These are phyloP conservation scores for Ophiostoma australiae DNA, from an alignment of 2,329 filamentous ascomycete species.

Conservation along the genomic window DNA sequence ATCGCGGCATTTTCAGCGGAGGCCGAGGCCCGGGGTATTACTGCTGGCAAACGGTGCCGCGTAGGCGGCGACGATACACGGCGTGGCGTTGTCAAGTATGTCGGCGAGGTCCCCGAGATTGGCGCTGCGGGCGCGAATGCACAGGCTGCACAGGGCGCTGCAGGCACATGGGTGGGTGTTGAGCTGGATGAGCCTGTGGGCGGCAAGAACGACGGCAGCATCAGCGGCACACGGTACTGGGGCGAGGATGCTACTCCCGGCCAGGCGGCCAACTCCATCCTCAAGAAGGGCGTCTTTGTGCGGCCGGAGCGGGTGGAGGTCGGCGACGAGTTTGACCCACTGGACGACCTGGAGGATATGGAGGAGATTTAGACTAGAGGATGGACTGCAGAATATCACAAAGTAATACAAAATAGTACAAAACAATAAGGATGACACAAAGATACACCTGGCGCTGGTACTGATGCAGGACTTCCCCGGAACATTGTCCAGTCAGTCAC, in stretches of 20 bases:
- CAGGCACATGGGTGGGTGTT: conserved; percentile 67
- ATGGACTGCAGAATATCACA: not conserved
- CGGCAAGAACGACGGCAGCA: conserved; percentile 74
- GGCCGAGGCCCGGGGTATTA: conserved; percentile 63
- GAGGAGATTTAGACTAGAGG: conserved; percentile 56
- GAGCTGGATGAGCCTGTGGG: conserved; percentile 73
- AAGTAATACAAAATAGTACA: not conserved
- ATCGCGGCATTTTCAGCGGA: conserved; percentile 64
- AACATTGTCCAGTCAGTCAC: not conserved
- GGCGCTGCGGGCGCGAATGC: conserved; percentile 16
- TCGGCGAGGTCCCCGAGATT: conserved; percentile 71
- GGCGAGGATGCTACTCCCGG: conserved; percentile 46
- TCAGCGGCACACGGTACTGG: conserved; percentile 63
- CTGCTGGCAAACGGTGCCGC: conserved; percentile 58
- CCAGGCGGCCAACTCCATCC: conserved; percentile 30
- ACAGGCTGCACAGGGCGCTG: conserved; percentile 24
- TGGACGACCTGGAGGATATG: conserved; percentile 73
- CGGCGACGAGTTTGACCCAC: conserved; percentile 60
- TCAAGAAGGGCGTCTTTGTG: conserved; percentile 74
- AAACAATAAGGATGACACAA: not conserved
- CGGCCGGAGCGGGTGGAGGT: conserved; percentile 71
- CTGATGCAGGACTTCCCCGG: no score
- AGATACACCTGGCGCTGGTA: not conserved
- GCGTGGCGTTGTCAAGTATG: conserved; percentile 65
- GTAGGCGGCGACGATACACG: conserved; percentile 63